These are phyloP conservation scores for Mortierella sp. DNA, from an alignment of 371 early-diverging fungal genomes.

Conservation along the genomic window DNA sequence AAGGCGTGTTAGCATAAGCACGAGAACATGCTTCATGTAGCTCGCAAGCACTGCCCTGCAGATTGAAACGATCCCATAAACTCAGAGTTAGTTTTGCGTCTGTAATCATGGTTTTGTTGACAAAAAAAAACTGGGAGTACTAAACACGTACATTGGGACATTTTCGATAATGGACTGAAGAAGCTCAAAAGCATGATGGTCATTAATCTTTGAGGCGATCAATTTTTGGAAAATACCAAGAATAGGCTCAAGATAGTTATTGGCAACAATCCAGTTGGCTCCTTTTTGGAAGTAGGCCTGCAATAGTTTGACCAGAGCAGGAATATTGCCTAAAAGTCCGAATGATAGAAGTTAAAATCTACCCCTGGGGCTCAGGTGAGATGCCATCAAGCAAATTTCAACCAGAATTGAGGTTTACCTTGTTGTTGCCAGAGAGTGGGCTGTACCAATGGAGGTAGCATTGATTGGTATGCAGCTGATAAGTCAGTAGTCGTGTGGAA, in stretches of 20 bases:
- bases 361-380: too few species aligned
- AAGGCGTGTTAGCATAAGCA: conserved; percentile 81
- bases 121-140: background rate
- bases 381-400: conserved; percentile 9
- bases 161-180: conserved; percentile 74
- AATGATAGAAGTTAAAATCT: background rate
- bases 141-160: conserved; percentile 72
- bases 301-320: conserved; percentile 90
- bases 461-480: conserved; percentile 73
- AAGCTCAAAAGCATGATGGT: conserved; percentile 87
- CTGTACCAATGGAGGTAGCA: conserved; percentile 83
- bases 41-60: conserved; percentile 46
- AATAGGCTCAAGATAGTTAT: conserved; percentile 80
- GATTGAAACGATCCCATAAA: background rate
- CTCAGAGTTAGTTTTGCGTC: too few species aligned
- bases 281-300: conserved; percentile 86
- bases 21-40: conserved; percentile 82
- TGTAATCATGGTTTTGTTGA: background rate
- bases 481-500: conserved; percentile 76
- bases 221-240: conserved; percentile 96
- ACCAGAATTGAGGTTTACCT: conserved; percentile 55
- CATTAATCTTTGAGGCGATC: conserved; percentile 85
- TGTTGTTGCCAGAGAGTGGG: conserved; percentile 90
- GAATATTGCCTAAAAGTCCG: conserved; percentile 79
- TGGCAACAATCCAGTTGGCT: conserved; percentile 61